Evolutionary conservation across 371 early-diverging fungal species (phyloP).

Genomic region (Mucor circinelloides): DNA sequence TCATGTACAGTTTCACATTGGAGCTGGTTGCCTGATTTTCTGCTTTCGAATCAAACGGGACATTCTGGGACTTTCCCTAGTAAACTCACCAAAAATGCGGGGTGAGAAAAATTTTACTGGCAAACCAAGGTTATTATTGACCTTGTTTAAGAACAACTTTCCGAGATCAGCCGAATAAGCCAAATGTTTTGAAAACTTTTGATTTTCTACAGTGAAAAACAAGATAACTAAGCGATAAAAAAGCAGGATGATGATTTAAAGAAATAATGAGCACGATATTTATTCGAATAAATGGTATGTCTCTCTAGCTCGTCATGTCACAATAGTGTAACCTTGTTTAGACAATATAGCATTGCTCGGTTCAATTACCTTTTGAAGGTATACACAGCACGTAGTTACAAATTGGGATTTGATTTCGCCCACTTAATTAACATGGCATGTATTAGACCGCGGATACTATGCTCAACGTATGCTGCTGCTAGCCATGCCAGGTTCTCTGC

Average conservation of each 20-base stretch:
- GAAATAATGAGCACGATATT: background rate
- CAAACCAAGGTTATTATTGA: background rate
- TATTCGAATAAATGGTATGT: background rate
- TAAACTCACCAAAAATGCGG: background rate
- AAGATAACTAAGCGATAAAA: background rate
- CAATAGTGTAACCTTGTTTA: background rate
- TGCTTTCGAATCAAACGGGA: background rate
- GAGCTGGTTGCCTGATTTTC: background rate
- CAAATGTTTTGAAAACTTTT: background rate
- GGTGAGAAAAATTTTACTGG: background rate
- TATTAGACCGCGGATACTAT: background rate
- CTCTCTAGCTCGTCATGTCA: background rate
- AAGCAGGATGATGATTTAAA: background rate
- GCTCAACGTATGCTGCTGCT: background rate
- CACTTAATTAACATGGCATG: background rate
- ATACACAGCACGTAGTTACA: background rate
- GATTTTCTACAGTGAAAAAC: background rate
- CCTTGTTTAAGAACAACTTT: background rate
- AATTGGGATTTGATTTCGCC: background rate
- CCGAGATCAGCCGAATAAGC: background rate
- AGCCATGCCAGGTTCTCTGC: no score
- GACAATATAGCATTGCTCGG: background rate
- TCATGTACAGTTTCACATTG: background rate
- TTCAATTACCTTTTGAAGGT: background rate
- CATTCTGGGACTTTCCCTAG: background rate